Conservation (phyloP, 164 flowering plant genomes). For the Vitis cinerea region DNA sequence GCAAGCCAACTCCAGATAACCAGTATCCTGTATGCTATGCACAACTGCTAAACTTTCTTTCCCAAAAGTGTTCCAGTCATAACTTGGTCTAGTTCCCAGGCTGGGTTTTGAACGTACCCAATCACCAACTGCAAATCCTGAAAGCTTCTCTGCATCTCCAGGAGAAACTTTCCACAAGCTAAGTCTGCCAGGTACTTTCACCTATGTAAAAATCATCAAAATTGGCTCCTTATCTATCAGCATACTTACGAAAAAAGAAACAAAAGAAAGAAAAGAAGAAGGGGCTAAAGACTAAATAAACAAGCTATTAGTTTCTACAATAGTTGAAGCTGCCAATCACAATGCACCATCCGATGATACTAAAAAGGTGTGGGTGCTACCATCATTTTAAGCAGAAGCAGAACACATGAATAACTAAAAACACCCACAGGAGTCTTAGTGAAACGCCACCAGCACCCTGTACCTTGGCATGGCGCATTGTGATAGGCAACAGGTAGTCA, state of each 20-base stretch:
- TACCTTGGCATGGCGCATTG: neutral
- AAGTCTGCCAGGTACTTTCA: constrained; percentile 69
- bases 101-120: constrained; percentile 94
- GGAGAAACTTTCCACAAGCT: constrained; percentile 93
- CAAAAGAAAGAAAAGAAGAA: constrained; percentile 1
- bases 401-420: neutral
- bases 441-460: neutral
- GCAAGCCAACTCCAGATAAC: constrained; percentile 82
- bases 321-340: neutral
- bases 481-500: neutral
- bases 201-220: constrained; percentile 39
- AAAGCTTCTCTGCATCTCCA: constrained; percentile 89
- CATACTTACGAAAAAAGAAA: neutral
- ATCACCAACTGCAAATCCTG: constrained; percentile 97
- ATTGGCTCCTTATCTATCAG: neutral
- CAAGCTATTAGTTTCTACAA: neutral
- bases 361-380: neutral
- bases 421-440: neutral
- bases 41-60: constrained; percentile 86
- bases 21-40: constrained; percentile 81
- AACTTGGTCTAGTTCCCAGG: constrained; percentile 80
- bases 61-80: constrained; percentile 86
- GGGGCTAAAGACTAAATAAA: no score
- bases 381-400: neutral
- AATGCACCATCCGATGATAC: neutral